Evolutionary conservation across 2,329 filamentous ascomycete genomes (phyloP), one percentile per base, ranked within the genome.

Genomic region (Emericellopsis cladophorae): DNA sequence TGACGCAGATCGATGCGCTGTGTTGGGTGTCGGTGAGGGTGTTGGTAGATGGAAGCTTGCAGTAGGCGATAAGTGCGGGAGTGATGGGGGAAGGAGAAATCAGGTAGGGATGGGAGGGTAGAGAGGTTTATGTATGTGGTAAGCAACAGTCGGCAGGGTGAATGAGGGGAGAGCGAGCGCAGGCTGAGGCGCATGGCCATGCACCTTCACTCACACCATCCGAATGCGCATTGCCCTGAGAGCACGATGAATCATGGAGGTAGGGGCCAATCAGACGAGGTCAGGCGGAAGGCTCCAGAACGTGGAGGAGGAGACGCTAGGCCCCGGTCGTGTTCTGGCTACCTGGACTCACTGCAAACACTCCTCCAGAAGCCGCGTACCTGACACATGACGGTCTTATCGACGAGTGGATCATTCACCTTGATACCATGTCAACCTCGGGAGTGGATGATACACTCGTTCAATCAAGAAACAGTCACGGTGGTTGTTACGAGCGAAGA

Each of bases 1-100:
- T 58, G 53, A 53, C 53, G 26, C 7, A 9, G 26, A 29, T 9
- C 26, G 26, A 29, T 29, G 26, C 26, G 26, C 26, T 29, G 26
- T 29, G 26, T 29, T 9, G 24, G 3, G 32, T 12, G 8, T 35
- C 9, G 7, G n/a, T 35, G 7, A 9, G 24, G 16, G n/a, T 10
- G 6, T 36, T 29, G 5, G 36, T 24, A 24, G 11, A 22, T 18
- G 21, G 22, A 10, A 10, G 31, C 37, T 31, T 22, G 32, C 23
- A 22, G 32, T 37, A 16, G 24, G 5, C 4, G n/a, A 23, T 14
- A 15, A 32, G n/a, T 35, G 33, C 29, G 24, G 22, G 11, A 15
- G 36, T 43, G 24, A 21, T 40, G 21, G 11, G 7, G 37, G 29
- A 31, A 36, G 23, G 12, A 11, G 32, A 26, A 31, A 29, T 7